Evolutionary conservation across 2,329 filamentous ascomycete genomes (phyloP), one percentile per base, ranked within the genome.

Genomic region (Sarocladiaceae sp.): DNA sequence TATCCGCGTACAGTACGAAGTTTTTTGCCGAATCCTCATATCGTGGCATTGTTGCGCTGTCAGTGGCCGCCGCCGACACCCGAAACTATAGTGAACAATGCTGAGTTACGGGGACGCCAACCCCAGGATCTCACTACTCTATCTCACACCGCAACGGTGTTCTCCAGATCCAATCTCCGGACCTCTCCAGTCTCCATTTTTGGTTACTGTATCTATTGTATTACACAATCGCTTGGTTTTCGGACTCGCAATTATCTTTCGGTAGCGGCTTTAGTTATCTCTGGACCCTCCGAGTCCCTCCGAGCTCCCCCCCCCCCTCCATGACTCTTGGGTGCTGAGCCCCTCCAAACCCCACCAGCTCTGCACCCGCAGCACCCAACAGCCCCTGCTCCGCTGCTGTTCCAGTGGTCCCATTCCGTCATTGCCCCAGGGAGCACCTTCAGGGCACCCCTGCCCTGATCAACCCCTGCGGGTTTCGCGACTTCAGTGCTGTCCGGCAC

Each of bases 181-280:
- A 19, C 19, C 24, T 29, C 23, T 21, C n/a, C n/a, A n/a, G n/a
- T n/a, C n/a, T n/a, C n/a, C n/a, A n/a, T n/a, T n/a, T n/a, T n/a
- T n/a, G n/a, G n/a, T n/a, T n/a, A n/a, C n/a, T n/a, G n/a, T 41
- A 41, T 41, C 37, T 29, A 18, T 23, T 4, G 4, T 11, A 41
- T 41, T 27, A 41, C 20, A 27, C 37, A 41, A 41, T 41, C 37
- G 37, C 23, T 41, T n/a, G n/a, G n/a, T n/a, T n/a, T n/a, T n/a
- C n/a, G n/a, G n/a, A n/a, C n/a, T n/a, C n/a, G n/a, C n/a, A n/a
- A n/a, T n/a, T n/a, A n/a, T n/a, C n/a, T n/a, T n/a, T n/a, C n/a
- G n/a, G n/a, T n/a, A n/a, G 37, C 5, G n/a, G 23, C 15, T 41
- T 18, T 11, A 41, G 37, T 41, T 41, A 41, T 41, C 37, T 41